phyloP scores from a whole-genome alignment of 306 rosid species.

The Castanea sativa region DNA sequence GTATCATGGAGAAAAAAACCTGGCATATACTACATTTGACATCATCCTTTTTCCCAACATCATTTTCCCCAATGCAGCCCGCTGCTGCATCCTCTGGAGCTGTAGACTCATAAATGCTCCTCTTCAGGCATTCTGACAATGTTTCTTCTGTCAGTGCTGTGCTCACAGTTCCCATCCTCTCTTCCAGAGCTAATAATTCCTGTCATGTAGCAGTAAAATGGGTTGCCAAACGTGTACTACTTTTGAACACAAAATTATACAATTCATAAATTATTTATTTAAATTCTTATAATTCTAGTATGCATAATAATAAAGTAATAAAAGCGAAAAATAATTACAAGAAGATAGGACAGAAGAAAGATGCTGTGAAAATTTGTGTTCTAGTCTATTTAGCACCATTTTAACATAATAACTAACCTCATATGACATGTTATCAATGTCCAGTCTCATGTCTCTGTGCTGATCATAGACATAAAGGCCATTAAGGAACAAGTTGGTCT shows the following conservation, averaged over 20 bases:
- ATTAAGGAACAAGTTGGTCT: slow-evolving; percentile 73
- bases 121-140: slow-evolving; percentile 61
- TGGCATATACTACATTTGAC: slow-evolving; percentile 92
- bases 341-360: slow-evolving; percentile 12
- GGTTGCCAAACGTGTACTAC: background rate
- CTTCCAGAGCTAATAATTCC: slow-evolving; percentile 95
- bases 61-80: slow-evolving; percentile 38
- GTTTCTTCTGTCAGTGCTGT: slow-evolving; percentile 87
- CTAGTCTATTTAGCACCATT: slow-evolving; percentile 2
- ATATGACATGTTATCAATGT: slow-evolving; percentile 96
- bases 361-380: slow-evolving; percentile 11
- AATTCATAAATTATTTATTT: no score
- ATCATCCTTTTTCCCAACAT: slow-evolving; percentile 55
- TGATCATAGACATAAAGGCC: slow-evolving; percentile 83
- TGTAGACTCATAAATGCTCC: slow-evolving; percentile 45
- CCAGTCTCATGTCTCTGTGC: slow-evolving; percentile 96
- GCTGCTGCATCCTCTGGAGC: slow-evolving; percentile 34
- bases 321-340: slow-evolving; percentile 6
- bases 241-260: background rate
- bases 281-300: background rate
- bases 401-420: slow-evolving; percentile 60
- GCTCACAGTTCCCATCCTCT: slow-evolving; percentile 96
- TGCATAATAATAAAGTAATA: background rate
- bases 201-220: slow-evolving; percentile 27
- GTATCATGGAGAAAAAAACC: slow-evolving; percentile 37